A percentile compares a stretch with the other conserved stretches of the same genome.
phyloP scores from a whole-genome alignment of 2,329 filamentous ascomycete genomes.

The Pyrenophora tritici-repentis region DNA sequence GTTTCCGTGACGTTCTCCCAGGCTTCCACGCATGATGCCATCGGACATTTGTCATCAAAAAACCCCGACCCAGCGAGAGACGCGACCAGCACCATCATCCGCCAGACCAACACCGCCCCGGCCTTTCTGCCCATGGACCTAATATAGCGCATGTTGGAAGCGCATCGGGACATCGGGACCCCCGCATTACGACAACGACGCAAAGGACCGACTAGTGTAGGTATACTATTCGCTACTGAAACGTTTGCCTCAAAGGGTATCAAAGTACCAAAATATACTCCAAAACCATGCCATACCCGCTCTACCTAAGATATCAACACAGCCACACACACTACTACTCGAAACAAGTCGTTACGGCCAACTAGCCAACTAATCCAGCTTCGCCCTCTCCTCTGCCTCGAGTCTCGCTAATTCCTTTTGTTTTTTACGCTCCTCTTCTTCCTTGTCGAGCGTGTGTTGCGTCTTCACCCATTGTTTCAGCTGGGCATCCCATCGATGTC shows the following conservation, averaged over 20 bases:
- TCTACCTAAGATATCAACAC: neutral
- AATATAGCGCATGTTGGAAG: neutral
- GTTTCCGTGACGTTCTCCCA: slow-evolving; percentile 42
- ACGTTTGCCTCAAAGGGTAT: slow-evolving; percentile 22
- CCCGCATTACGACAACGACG: too few species aligned
- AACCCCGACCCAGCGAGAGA: neutral
- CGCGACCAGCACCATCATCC: too few species aligned
- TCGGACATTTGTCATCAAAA: slow-evolving; percentile 44
- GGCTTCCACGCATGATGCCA: slow-evolving; percentile 39
- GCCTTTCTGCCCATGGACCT: neutral
- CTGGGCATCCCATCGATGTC: slow-evolving; percentile 65
- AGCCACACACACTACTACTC: neutral
- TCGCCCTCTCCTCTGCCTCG: slow-evolving; percentile 13
- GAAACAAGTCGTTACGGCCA: slow-evolving; percentile 15
- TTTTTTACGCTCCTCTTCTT: slow-evolving; percentile 20
- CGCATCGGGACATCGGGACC: too few species aligned
- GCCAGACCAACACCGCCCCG: neutral
- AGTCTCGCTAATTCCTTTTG: slow-evolving; percentile 19
- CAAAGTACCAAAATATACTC: slow-evolving; percentile 16
- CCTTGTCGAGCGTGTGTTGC: slow-evolving; percentile 17
- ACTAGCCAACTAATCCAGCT: slow-evolving; percentile 26
- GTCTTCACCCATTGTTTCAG: slow-evolving; percentile 64
- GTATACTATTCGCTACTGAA: neutral
- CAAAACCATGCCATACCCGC: slow-evolving; percentile 5
- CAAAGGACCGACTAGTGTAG: too few species aligned